Conservation (phyloP, 345 rosid genomes). For the Euphorbia peplus region DNA sequence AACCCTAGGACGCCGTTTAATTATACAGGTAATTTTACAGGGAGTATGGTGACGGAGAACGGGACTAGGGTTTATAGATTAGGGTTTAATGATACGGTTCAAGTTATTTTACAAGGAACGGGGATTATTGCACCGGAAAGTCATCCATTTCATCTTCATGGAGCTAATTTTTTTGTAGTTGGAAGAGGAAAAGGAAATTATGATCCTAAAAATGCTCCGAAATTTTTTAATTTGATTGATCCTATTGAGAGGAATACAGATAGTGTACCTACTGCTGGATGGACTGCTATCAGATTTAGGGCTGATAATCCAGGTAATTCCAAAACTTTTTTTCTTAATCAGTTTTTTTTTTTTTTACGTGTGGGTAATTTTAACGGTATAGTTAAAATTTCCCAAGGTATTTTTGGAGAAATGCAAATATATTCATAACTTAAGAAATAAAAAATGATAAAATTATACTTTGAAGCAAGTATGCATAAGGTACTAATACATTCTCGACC, state of each 20-base stretch:
- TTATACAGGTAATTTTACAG: slow-evolving; percentile 43
- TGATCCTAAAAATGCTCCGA: slow-evolving; percentile 11
- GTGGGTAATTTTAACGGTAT: too few species aligned
- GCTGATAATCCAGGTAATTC: slow-evolving; percentile 23
- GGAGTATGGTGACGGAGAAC: slow-evolving; percentile 3
- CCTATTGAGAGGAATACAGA: slow-evolving; percentile 20
- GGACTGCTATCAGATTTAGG: slow-evolving; percentile 23
- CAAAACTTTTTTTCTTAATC: background rate
- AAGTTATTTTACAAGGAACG: slow-evolving; percentile 23
- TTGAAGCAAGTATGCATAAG: too few species aligned
- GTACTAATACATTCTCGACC: too few species aligned
- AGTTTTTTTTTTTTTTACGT: too few species aligned
- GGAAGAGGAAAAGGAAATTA: slow-evolving; percentile 23
- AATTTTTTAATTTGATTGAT: slow-evolving; percentile 21
- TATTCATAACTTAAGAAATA: too few species aligned
- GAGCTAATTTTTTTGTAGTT: slow-evolving; percentile 19
- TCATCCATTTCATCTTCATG: slow-evolving; percentile 26
- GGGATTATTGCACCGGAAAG: slow-evolving; percentile 19
- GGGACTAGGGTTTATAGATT: slow-evolving; percentile 21
- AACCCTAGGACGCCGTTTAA: slow-evolving; percentile 46
- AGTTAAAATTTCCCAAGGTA: too few species aligned
- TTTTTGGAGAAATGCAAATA: too few species aligned
- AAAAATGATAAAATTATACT: too few species aligned
- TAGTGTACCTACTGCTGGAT: slow-evolving; percentile 22
- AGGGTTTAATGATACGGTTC: slow-evolving; percentile 18